Conservation (phyloP, 2,329 filamentous ascomycete species). For the Emmonsiellopsis sp. region DNA sequence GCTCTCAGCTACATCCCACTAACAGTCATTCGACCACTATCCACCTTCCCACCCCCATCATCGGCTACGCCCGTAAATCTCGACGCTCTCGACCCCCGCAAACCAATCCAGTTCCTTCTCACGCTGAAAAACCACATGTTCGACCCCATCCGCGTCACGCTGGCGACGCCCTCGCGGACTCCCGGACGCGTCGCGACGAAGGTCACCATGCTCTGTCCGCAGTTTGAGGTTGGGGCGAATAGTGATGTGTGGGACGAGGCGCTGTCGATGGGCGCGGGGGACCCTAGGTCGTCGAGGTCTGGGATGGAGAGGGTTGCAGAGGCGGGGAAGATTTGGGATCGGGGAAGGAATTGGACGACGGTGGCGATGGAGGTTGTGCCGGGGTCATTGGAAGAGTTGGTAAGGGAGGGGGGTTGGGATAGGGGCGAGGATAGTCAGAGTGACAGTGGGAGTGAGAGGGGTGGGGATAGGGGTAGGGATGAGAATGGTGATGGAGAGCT, state of each 20-base stretch:
- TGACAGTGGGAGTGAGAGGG: slow-evolving; percentile 19
- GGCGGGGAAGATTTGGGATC: slow-evolving; percentile 93
- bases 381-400: slow-evolving; percentile 26
- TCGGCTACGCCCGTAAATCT: slow-evolving; percentile 28
- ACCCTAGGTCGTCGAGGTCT: slow-evolving; percentile 32
- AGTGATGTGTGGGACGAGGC: slow-evolving; percentile 93
- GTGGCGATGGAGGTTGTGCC: slow-evolving; percentile 87
- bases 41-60: slow-evolving; percentile 26
- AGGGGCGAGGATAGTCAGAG: slow-evolving; percentile 20
- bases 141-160: slow-evolving; percentile 74
- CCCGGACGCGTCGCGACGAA: slow-evolving; percentile 66
- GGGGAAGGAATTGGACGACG: slow-evolving; percentile 86
- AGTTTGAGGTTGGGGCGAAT: slow-evolving; percentile 90
- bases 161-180: slow-evolving; percentile 73
- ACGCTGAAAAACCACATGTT: slow-evolving; percentile 93
- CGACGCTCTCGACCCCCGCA: slow-evolving; percentile 38
- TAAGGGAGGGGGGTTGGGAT: slow-evolving; percentile 16
- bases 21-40: slow-evolving; percentile 56
- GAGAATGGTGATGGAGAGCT: slow-evolving; percentile 21
- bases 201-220: slow-evolving; percentile 86
- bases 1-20: slow-evolving; percentile 81
- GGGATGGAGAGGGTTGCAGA: slow-evolving; percentile 52
- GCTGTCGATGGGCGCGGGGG: slow-evolving; percentile 42
- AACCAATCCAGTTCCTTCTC: slow-evolving; percentile 67
- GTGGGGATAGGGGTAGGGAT: slow-evolving; percentile 18